A percentile compares a stretch with the other conserved stretches of the same genome.
Conservation (phyloP, 1,284 basidiomycete species). For the Pascua guehoae region DNA sequence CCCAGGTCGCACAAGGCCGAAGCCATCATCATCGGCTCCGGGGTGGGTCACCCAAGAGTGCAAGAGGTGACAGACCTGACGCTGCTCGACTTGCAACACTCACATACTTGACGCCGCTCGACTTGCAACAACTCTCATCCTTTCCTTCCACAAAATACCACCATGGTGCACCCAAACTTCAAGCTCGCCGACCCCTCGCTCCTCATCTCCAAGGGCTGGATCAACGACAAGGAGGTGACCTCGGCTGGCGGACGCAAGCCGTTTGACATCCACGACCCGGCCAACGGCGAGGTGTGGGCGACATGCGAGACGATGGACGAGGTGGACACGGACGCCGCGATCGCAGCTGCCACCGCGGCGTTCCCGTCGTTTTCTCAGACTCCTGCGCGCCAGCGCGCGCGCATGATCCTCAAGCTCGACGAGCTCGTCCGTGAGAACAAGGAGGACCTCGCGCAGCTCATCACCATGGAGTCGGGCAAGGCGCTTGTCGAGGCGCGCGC, state of each 20-base stretch:
- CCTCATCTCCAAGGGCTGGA: constrained; percentile 16
- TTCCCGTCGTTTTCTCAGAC: constrained; percentile 13
- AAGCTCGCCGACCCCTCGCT: constrained; percentile 17
- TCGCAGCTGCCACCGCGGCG: constrained; percentile 16
- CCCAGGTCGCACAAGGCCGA: too few species aligned
- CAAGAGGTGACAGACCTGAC: too few species aligned
- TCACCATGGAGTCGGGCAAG: constrained; percentile 72
- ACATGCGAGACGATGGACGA: constrained; percentile 13
- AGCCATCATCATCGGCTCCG: too few species aligned
- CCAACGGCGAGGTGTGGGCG: constrained; percentile 17
- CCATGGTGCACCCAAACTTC: constrained; percentile 18
- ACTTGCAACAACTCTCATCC: too few species aligned
- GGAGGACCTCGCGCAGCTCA: constrained; percentile 23
- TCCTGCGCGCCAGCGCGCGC: constrained; percentile 18
- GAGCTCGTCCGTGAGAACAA: constrained; percentile 20
- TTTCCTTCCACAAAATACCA: not conserved
- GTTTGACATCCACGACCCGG: constrained; percentile 18
- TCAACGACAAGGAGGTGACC: constrained; percentile 12
- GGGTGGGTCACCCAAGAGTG: too few species aligned
- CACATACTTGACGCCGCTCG: too few species aligned
- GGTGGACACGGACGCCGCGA: constrained; percentile 18
- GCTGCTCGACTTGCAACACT: too few species aligned
- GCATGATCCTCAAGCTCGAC: constrained; percentile 20
- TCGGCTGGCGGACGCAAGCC: constrained; percentile 4
- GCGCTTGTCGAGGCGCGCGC: constrained; percentile 71